Evolutionary conservation across 2,329 filamentous ascomycete genomes (phyloP).

Genomic region (Orbilia ellipsospora): DNA sequence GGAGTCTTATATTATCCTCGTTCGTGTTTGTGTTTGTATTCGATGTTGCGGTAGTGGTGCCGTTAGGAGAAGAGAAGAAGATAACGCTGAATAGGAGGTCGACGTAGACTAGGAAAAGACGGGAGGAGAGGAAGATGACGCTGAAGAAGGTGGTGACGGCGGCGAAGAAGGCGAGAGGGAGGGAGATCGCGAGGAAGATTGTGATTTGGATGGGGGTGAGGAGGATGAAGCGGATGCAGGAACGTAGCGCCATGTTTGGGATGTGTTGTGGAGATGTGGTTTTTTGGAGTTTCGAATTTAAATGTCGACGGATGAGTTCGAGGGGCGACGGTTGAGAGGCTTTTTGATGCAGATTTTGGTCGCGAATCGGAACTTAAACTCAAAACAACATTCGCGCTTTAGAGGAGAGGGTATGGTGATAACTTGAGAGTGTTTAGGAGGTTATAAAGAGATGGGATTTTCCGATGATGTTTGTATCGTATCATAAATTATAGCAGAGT

Average conservation of each 20-base stretch:
- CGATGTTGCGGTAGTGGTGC: neutral
- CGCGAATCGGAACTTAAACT: slow-evolving; percentile 33
- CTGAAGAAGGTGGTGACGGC: slow-evolving; percentile 51
- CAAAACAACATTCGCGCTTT: neutral
- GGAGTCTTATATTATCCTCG: neutral
- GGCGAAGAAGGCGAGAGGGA: slow-evolving; percentile 49
- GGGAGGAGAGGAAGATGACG: slow-evolving; percentile 52
- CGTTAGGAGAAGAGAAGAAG: slow-evolving; percentile 19
- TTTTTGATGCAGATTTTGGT: too few relatives aligned
- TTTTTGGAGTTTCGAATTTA: neutral
- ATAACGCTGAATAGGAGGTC: slow-evolving; percentile 40
- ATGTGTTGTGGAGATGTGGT: slow-evolving; percentile 6
- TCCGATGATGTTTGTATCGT: neutral
- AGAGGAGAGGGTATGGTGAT: neutral
- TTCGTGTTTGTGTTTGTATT: neutral
- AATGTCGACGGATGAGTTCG: neutral
- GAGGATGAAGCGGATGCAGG: slow-evolving; percentile 40
- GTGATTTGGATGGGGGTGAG: slow-evolving; percentile 50
- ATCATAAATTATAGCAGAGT: neutral
- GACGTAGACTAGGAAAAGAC: slow-evolving; percentile 51
- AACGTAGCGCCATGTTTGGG: slow-evolving; percentile 35
- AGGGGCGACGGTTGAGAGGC: too few relatives aligned
- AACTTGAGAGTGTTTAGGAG: neutral
- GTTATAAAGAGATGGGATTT: neutral
- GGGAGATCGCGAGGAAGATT: slow-evolving; percentile 51